These are phyloP conservation scores for Funneliformis geosporum DNA, from an alignment of 192 early-diverging fungal genomes.

Conservation along the genomic window DNA sequence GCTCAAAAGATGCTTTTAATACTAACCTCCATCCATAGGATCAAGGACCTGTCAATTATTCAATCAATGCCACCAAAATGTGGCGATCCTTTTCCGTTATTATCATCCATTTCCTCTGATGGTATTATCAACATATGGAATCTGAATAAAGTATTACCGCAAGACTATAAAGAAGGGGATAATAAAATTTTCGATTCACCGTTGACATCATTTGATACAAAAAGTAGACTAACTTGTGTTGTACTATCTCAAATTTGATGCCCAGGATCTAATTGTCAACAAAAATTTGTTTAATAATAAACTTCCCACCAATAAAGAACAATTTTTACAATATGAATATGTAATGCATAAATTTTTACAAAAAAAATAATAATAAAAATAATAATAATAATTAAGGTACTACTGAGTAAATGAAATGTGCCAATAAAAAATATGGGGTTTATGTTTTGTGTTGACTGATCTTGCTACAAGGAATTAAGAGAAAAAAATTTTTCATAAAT, in stretches of 20 bases:
- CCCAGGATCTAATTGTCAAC: not conserved
- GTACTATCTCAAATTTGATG: conserved; percentile 5
- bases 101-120: conserved; percentile 70
- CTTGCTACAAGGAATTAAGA: not conserved
- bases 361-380: too few relatives aligned
- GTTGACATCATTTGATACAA: conserved; percentile 59
- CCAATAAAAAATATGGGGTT: too few relatives aligned
- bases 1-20: conserved; percentile 40
- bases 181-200: conserved; percentile 32
- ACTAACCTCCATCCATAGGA: conserved; percentile 46
- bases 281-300: not conserved
- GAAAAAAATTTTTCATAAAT: not conserved
- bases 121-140: conserved; percentile 73
- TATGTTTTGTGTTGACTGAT: not conserved
- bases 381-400: too few relatives aligned
- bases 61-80: conserved; percentile 24
- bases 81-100: conserved; percentile 37
- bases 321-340: not conserved
- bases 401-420: not conserved
- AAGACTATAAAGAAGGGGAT: conserved; percentile 42
- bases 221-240: conserved; percentile 59
- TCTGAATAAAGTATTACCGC: conserved; percentile 43
- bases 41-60: conserved; percentile 45
- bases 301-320: not conserved
- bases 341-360: too few relatives aligned